Evolutionary conservation across 805 yeast genomes (phyloP), one percentile per base, ranked within the genome.

Genomic region (Yamadazyma ubonensis): DNA sequence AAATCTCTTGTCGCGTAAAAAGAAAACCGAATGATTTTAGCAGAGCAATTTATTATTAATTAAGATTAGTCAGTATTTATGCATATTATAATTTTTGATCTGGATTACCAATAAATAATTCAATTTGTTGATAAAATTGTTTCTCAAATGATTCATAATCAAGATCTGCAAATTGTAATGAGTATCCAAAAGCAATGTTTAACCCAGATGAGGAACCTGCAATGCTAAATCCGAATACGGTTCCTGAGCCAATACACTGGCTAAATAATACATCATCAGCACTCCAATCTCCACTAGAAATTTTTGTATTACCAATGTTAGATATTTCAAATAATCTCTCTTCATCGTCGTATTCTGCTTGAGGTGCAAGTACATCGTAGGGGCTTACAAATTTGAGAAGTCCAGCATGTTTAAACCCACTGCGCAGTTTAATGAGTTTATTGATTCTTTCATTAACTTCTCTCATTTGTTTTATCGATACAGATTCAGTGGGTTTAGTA

Each of bases 241-340:
- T 27, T 1, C 26, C 16, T 5, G 17, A 11, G 2, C 50, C 47
- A 15, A 33, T 19, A 21, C 35, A 20, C 20, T 39, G 45, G 17
- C 31, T 14, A 20, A 46, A 46, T 14, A 38, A 11, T 10, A 43
- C 16, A 23, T 46, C 47, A 14, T 41, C 45, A 5, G 41, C 41
- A 18, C 15, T 15, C 43, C 46, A 46, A 16, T 37, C 35, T 7
- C 41, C 43, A 15, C 11, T 2, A 1, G 10, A 6, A 10, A 46
- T 32, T 2, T 32, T 20, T 5, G 15, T 15, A 21, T 6, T 20
- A 3, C 50, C 50, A 2, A 46, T 11, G 34, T 46, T 46, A 11
- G 50, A 43, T 7, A 43, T 36, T 27, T 46, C 50, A 27, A 46
- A 46, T 6, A 37, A 20, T 9, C 12, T 15, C 3, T 29, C 30